Conservation (phyloP, 805 yeast species). For the Candida glaebosa region DNA sequence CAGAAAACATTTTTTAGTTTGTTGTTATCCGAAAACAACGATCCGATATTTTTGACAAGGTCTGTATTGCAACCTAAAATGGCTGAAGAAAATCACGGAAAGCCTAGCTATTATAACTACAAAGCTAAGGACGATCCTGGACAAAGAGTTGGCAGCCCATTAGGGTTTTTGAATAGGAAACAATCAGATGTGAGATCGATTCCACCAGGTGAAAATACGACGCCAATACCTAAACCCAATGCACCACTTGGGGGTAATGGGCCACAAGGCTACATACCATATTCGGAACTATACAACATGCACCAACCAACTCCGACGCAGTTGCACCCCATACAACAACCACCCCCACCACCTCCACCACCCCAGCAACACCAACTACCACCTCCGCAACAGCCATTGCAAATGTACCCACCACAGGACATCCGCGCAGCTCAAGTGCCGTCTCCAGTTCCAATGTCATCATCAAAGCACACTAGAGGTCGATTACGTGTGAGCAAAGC, state of each 20-base stretch:
- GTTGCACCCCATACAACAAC: no score
- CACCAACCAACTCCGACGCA: no score
- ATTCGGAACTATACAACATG: no score
- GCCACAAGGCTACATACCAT: no score
- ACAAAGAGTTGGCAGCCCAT: background rate
- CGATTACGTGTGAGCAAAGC: conserved; percentile 49
- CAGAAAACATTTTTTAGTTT: no score
- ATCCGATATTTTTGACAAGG: background rate
- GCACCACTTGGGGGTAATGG: background rate
- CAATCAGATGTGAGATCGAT: background rate
- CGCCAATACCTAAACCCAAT: background rate
- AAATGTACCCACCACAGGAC: background rate
- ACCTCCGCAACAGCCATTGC: background rate
- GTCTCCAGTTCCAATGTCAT: background rate
- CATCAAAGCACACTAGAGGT: background rate
- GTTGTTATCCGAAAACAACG: background rate
- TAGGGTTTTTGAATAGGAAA: background rate
- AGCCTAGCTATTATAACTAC: background rate
- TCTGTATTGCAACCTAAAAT: background rate
- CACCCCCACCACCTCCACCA: background rate
- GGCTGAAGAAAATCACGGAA: background rate
- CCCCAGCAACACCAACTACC: conserved; percentile 1
- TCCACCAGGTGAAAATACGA: background rate
- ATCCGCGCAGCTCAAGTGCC: no score
- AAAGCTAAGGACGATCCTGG: background rate